phyloP scores from a whole-genome alignment of 169 alveolate genomes.

The Plasmodium chabaudi region DNA sequence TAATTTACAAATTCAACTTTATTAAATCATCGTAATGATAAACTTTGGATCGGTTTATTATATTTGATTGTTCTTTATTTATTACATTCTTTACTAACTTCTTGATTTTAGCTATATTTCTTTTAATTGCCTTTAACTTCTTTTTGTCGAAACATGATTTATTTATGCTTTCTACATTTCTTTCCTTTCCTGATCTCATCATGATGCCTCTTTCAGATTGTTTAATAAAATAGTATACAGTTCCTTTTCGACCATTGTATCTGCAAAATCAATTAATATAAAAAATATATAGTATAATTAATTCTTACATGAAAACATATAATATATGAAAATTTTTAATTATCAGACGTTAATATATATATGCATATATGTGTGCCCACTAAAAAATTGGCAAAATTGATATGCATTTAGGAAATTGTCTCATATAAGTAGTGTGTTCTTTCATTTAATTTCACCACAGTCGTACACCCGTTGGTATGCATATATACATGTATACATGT shows the following conservation, averaged over 20 bases:
- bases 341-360: too few species aligned
- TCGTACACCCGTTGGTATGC: neutral
- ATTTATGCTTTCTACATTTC: slow-evolving; percentile 24
- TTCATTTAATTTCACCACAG: neutral
- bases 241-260: slow-evolving; percentile 47
- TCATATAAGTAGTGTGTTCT: too few species aligned
- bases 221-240: slow-evolving; percentile 53
- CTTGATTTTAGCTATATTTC: slow-evolving; percentile 5
- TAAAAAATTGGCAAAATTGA: too few species aligned
- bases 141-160: slow-evolving; percentile 18
- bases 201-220: slow-evolving; percentile 18
- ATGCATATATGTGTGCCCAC: too few species aligned
- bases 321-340: too few species aligned
- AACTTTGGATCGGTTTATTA: slow-evolving; percentile 22
- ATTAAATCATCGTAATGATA: slow-evolving; percentile 64
- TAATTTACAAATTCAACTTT: neutral
- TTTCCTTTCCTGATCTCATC: slow-evolving; percentile 32
- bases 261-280: slow-evolving; percentile 11
- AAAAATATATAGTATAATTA: too few species aligned
- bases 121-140: slow-evolving; percentile 10
- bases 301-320: too few species aligned
- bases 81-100: slow-evolving; percentile 20
- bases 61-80: slow-evolving; percentile 22
- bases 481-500: neutral
- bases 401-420: too few species aligned